phyloP scores from a whole-genome alignment of 176 grass and related monocot genomes.

The Cenchrus americanus region DNA sequence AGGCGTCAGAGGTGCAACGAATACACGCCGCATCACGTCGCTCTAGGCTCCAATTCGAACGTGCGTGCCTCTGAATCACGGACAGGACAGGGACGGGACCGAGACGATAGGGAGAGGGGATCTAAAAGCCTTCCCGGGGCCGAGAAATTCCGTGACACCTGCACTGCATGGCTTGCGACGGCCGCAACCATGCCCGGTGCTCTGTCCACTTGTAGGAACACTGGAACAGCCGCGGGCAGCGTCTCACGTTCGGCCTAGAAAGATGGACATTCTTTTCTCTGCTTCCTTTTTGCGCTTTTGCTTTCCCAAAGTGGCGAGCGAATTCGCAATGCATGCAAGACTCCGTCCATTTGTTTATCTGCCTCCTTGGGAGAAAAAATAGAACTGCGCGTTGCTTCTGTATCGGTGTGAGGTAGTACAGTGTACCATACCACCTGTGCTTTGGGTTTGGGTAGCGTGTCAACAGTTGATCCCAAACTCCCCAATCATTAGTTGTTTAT shows the following conservation, averaged over 20 bases:
- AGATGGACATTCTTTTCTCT: slow-evolving; percentile 28
- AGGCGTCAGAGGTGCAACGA: slow-evolving; percentile 46
- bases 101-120: too few relatives aligned
- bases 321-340: neutral
- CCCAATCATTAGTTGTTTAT: too few relatives aligned
- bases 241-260: slow-evolving; percentile 27
- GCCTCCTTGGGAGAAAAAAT: neutral
- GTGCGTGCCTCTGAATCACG: slow-evolving; percentile 39
- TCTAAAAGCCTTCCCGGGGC: neutral
- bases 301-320: slow-evolving; percentile 38
- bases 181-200: slow-evolving; percentile 7
- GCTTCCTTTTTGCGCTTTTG: slow-evolving; percentile 15
- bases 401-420: neutral
- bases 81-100: too few relatives aligned
- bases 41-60: neutral
- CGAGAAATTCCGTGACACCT: slow-evolving; percentile 44
- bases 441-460: too few relatives aligned
- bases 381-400: neutral
- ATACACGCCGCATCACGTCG: slow-evolving; percentile 22
- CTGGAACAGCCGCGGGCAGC: neutral
- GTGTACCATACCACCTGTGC: neutral
- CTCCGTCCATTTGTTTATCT: neutral
- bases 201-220: slow-evolving; percentile 26
- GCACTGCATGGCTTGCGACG: slow-evolving; percentile 42
- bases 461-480: too few relatives aligned